Base-by-base conservation (phyloP, 139 green algal genomes). In the Trebouxia sp. region DNA sequence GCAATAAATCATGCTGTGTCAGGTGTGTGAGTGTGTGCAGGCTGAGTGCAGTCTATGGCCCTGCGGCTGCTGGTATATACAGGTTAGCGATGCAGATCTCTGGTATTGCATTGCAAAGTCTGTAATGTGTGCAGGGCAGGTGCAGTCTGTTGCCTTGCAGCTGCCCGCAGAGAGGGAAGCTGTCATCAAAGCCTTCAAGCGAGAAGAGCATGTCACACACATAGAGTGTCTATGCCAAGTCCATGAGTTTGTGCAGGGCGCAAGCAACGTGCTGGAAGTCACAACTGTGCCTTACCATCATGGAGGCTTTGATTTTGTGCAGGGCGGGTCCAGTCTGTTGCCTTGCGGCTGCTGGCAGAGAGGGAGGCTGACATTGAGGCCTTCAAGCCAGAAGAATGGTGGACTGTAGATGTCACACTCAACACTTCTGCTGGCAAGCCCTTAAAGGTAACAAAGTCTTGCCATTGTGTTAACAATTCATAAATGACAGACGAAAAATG, bases 301-400 rank as follows among this genome's bases (percentile, higher is more conserved):
- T n/a, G n/a, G n/a, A n/a, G n/a, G n/a, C n/a, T n/a, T n/a, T n/a
- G n/a, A n/a, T n/a, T n/a, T n/a, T n/a, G n/a, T n/a, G n/a, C n/a
- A n/a, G n/a, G n/a, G n/a, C n/a, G n/a, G n/a, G n/a, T n/a, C n/a
- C n/a, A 79, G 28, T 65, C 42, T 65, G 30, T 32, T 66, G 74
- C 74, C 10, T 11, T 79, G 28, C 26, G 47, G 17, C 30, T 79
- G n/a, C 28, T 79, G 15, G 43, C 39, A 62, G 32, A 74, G 8
- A 14, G 37, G 87, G 92, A 51, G 93, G 93, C 3, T 78, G 91
- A 90, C 65, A 82, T 95, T 0, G 87, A 93, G 45, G 48, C 75
- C 2, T 97, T 97, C 83, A 39, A 78, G 26, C 76, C 82, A 4
- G 45, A 84, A 26, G 76, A 90, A 50, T 97, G 95, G 82, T 97